Evolutionary conservation across 208 protist genomes (phyloP), one percentile per base, ranked within the genome.

Genomic region (Leishmania major): DNA sequence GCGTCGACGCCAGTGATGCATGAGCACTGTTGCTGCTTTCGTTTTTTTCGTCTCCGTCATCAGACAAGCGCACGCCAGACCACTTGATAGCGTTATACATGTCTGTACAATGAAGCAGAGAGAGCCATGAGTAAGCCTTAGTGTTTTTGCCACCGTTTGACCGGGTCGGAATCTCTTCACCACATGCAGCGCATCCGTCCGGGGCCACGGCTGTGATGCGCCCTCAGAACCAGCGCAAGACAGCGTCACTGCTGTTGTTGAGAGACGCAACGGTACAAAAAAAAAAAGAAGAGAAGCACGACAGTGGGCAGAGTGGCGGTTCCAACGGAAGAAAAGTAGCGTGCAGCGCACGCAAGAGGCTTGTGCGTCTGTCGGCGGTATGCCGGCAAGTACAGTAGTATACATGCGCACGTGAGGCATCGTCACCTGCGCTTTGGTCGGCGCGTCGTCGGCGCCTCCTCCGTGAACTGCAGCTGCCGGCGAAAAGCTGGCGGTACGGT

Each of bases 341-440:
- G 70, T 3, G 22, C 6, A 47, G 37, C 45, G 70, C 70, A 74
- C 35, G 45, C 70, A 37, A n/a, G 17, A 74, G 70, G 40, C 25
- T 19, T 2, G 25, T 55, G 45, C 40, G 40, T 2, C 45, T 3
- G 40, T 31, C 10, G 49, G 45, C 45, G 6, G 17, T 55, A 45
- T 55, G 3, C 43, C 70, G 37, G 45, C 13, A 74, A 13, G 25
- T 53, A 15, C 7, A 49, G 47, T 75, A 75, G 55, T 82, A 37
- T 84, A 84, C 75, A 84, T 80, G 11, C 1, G 59, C 37, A 43
- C 76, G 43, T 47, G 31, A 13, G 59, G 60, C 37, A 7, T 53
- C n/a, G 8, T 86, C 75, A 90, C 69, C 87, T 85, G 22, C 85
- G 88, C 66, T 91, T 91, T 25, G 88, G 88, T 40, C 88, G 82